phyloP scores from a whole-genome alignment of 768 basidiomycete genomes.

The Russula sp. region DNA sequence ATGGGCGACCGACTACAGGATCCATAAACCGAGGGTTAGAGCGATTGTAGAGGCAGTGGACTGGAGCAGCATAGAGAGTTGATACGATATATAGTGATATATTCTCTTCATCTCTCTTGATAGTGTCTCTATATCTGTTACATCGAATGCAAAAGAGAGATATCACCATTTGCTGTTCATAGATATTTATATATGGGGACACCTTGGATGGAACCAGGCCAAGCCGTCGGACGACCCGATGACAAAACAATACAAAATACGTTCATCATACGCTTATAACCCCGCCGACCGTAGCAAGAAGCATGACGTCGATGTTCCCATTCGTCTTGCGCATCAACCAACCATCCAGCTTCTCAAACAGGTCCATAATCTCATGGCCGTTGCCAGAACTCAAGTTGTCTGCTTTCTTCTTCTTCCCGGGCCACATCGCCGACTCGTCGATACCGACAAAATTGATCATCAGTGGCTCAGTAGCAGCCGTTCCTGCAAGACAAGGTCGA shows the following conservation, averaged over 20 bases:
- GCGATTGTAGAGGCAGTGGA: not conserved
- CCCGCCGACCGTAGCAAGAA: slow-evolving; percentile 72
- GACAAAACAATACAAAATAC: not conserved
- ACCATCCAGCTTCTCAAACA: slow-evolving; percentile 71
- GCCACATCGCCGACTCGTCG: slow-evolving; percentile 84
- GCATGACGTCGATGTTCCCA: slow-evolving; percentile 62
- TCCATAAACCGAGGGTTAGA: not conserved
- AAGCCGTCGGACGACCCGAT: not conserved
- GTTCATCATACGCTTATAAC: slow-evolving; percentile 42
- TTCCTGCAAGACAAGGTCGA: slow-evolving; percentile 65
- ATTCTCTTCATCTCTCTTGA: too few relatives aligned
- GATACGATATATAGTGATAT: too few relatives aligned
- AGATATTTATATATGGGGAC: not conserved
- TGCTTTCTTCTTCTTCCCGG: slow-evolving; percentile 46
- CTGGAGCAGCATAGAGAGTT: too few relatives aligned
- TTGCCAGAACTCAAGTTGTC: not conserved
- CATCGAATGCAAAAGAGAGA: not conserved
- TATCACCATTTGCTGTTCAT: not conserved
- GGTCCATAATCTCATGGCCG: slow-evolving; percentile 52
- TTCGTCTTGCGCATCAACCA: slow-evolving; percentile 67
- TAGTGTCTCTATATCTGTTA: not conserved
- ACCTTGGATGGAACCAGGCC: not conserved
- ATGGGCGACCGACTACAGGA: not conserved
- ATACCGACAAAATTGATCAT: slow-evolving; percentile 76
- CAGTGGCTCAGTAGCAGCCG: slow-evolving; percentile 15